Evolutionary conservation across 169 alveolate genomes (phyloP), one percentile per base, ranked within the genome.

Genomic region (Sarcocystis neurona): DNA sequence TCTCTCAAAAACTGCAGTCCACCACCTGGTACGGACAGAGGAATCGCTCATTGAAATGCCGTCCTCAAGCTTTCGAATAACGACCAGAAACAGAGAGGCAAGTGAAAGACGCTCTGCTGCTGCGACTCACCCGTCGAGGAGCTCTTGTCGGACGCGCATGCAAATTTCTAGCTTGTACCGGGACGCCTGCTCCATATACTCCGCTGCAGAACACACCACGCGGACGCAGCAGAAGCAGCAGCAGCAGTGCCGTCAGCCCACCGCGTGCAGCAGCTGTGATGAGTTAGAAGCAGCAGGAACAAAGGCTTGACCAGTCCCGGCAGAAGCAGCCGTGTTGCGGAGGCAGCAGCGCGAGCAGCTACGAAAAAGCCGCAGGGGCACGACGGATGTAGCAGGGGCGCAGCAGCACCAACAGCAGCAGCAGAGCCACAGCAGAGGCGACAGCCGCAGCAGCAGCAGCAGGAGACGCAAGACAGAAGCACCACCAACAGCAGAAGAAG

Each of bases 151-250:
- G 34, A 85, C 84, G 74, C 75, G 50, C 8, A 0, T 43, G 70
- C 90, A 85, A 18, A 85, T 68, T 60, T 85, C 74, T 20, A 39
- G 56, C 60, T 85, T 82, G 43, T 85, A 85, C 46, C 90, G 84
- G 77, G 74, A 32, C 27, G 90, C 90, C 70, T 85, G 90, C 84
- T 79, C 74, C 60, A 85, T 34, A 84, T 85, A 85, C 46, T 68
- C 84, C 43, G 84, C 90, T 85, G 84, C 82, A 46, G 56, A 27
- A 34, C 60, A 79, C 39, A 37, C 44, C 20, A 50, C 50, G 12
- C 15, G 27, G 20, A 32, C 41, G 41, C 46, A 43, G 79, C n/a
- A 84, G 8, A 53, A n/a, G 37, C 41, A 63, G 20, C 53, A 32
- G 30, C 37, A 30, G 47, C 43, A 82, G 32, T 15, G 23, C 48